Conservation (phyloP, 306 rosid genomes). For the Vigna reflexopilosa region DNA sequence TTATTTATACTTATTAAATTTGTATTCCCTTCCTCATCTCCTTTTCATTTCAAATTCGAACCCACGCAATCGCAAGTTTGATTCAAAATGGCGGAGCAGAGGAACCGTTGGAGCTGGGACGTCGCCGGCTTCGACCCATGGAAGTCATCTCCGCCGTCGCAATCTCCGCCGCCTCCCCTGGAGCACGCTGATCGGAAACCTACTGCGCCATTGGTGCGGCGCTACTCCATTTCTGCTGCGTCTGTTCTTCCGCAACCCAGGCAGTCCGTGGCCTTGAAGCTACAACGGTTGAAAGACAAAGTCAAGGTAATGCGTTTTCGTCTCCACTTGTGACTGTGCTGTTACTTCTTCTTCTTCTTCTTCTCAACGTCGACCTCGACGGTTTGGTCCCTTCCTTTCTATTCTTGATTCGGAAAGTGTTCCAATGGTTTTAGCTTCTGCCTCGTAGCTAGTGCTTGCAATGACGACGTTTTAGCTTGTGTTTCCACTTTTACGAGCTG, state of each 20-base stretch:
- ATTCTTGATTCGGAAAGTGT: background rate
- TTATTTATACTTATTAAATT: background rate
- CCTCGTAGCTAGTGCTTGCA: background rate
- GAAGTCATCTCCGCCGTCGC: conserved; percentile 54
- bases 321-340: conserved; percentile 18
- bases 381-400: background rate
- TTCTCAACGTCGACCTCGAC: conserved; percentile 13
- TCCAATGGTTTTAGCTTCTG: background rate
- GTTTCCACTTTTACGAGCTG: background rate
- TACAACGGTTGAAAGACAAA: conserved; percentile 74
- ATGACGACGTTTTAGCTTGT: background rate
- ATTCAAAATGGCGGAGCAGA: conserved; percentile 72
- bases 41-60: conserved; percentile 48
- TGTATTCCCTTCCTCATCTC: conserved; percentile 4
- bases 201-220: conserved; percentile 62
- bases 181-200: conserved; percentile 63
- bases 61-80: conserved; percentile 11
- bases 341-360: conserved; percentile 19
- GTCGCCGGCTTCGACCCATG: conserved; percentile 91
- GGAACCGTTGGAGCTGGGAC: conserved; percentile 98
- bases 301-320: conserved; percentile 67
- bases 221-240: conserved; percentile 80
- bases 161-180: conserved; percentile 49
- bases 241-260: conserved; percentile 68
- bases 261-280: conserved; percentile 58